Base-by-base conservation (phyloP, 768 basidiomycete species). In the Rhodosporidiobolus sp. region DNA sequence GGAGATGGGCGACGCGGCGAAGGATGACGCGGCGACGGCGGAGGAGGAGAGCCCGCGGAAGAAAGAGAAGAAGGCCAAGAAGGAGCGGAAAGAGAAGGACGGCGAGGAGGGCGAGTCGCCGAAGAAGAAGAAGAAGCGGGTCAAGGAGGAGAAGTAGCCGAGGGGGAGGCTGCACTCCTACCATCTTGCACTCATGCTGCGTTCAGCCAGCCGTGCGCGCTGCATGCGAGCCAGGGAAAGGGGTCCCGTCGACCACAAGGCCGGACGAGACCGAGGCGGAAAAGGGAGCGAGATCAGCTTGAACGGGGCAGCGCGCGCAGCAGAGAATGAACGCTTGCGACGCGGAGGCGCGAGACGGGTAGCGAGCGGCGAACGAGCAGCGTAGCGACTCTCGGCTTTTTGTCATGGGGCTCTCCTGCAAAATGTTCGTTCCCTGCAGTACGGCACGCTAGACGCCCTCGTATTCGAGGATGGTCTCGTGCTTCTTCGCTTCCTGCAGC, bases 401-500 rank as follows among this genome's bases (percentile, higher is more conserved):
- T 46, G 3, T 28, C 7, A 28, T 10, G 26, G 19, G n/a, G 14
- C 28, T 30, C 45, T 7, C 38, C n/a, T n/a, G n/a, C n/a, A n/a
- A n/a, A n/a, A n/a, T n/a, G n/a, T n/a, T n/a, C n/a, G n/a, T 43
- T 43, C 38, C 8, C 38, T 14, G 38, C 38, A 43, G 7, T n/a
- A n/a, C n/a, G n/a, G n/a, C n/a, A 7, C 38, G 38, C 48, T 49
- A 69, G 17, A 69, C 67, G 19, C 43, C 62, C 30, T 63, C 61
- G 61, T 69, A 69, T 46, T 72, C 70, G 49, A 72, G 61, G 24
- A 67, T 35, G n/a, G 70, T 72, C 48, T 72, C 60, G 16, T 43
- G 57, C 38, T 43, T 58, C 38, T 43, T 58, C 24, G 57, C 57
- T 24, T 48, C 45, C 22, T 61, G 60, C 28, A 61, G 45, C 38